phyloP scores from a whole-genome alignment of 768 basidiomycete species.

The Mycena sanguinolenta region DNA sequence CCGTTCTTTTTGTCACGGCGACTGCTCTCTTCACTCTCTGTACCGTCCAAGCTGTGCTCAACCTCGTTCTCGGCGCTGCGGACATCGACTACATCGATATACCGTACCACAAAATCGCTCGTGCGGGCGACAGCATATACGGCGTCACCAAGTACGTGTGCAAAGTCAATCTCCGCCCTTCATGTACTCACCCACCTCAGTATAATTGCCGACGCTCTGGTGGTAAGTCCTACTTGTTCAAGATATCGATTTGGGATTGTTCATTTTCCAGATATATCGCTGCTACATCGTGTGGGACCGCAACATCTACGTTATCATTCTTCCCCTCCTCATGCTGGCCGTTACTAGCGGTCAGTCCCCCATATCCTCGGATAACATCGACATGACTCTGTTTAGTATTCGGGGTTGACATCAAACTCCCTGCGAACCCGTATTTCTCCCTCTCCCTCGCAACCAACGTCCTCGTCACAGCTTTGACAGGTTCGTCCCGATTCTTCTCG shows the following conservation, averaged over 20 bases:
- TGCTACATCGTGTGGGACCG: too few relatives aligned
- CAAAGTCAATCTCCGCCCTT: too few relatives aligned
- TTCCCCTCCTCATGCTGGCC: constrained; percentile 43
- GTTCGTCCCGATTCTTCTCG: too few relatives aligned
- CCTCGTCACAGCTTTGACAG: constrained; percentile 47
- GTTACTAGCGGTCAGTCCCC: constrained; percentile 42
- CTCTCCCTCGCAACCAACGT: constrained; percentile 46
- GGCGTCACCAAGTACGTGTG: constrained; percentile 52
- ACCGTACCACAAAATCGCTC: constrained; percentile 42
- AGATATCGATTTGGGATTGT: neutral
- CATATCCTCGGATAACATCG: neutral
- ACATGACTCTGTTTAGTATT: constrained; percentile 4
- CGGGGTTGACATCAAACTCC: constrained; percentile 44
- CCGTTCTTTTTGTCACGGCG: constrained; percentile 44
- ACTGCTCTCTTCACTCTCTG: constrained; percentile 46
- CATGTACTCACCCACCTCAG: too few relatives aligned
- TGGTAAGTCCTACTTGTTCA: constrained; percentile 38
- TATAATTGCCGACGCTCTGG: constrained; percentile 46
- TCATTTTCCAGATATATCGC: too few relatives aligned
- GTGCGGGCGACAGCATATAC: constrained; percentile 45
- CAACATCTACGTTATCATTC: constrained; percentile 45
- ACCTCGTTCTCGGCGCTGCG: too few relatives aligned
- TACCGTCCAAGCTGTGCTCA: constrained; percentile 45
- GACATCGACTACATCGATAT: constrained; percentile 41
- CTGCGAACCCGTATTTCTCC: constrained; percentile 45